Conservation (phyloP, 306 rosid species). For the Ormosia semicastrata region DNA sequence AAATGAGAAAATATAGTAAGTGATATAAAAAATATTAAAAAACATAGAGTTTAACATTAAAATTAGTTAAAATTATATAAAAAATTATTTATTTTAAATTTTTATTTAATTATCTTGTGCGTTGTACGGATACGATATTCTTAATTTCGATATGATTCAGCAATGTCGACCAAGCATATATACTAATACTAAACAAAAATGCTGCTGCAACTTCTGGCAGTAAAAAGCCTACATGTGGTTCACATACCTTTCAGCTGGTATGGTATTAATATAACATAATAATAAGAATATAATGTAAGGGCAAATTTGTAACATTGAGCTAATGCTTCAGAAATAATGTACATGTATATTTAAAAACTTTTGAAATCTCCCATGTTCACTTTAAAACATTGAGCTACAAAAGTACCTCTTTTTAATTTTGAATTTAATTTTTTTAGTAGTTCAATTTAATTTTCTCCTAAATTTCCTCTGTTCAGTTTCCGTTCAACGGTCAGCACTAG, state of each 20-base stretch:
- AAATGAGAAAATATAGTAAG: too few relatives aligned
- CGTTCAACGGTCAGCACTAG: conserved; percentile 16
- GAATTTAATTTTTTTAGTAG: neutral
- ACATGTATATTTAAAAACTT: too few relatives aligned
- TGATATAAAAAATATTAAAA: too few relatives aligned
- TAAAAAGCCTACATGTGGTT: neutral
- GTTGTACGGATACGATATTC: neutral
- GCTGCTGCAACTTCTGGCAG: neutral
- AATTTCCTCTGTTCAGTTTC: neutral
- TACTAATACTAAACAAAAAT: neutral
- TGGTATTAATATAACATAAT: neutral
- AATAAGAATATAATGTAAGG: neutral
- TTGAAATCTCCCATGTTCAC: too few relatives aligned
- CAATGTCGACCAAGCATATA: conserved; percentile 5
- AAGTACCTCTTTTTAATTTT: neutral
- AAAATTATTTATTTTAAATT: too few relatives aligned
- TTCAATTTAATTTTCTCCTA: neutral
- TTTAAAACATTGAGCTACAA: neutral
- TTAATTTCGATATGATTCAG: neutral
- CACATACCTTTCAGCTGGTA: neutral
- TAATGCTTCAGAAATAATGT: neutral
- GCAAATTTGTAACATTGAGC: neutral
- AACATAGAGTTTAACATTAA: too few relatives aligned
- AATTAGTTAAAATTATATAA: too few relatives aligned
- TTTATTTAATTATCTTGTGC: too few relatives aligned